Evolutionary conservation across 352 stramenopile genomes (phyloP).

Genomic region (Globisporangium paddicum): DNA sequence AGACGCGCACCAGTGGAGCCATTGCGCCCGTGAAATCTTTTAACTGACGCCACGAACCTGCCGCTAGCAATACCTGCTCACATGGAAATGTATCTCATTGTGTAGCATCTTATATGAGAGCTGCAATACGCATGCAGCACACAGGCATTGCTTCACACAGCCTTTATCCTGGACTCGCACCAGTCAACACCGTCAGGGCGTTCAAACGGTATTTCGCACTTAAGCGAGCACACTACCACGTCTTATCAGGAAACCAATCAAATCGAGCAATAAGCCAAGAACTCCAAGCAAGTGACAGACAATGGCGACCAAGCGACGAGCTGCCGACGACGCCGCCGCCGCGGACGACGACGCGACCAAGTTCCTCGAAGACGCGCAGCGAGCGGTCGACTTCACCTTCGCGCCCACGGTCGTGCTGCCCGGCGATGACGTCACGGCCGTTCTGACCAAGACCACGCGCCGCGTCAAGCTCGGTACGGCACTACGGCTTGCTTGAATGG

Average conservation of each 20-base stretch:
- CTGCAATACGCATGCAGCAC: background rate
- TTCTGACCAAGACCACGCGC: constrained; percentile 67
- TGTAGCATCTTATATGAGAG: background rate
- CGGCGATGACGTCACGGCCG: constrained; percentile 73
- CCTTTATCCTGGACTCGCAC: background rate
- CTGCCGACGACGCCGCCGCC: constrained; percentile 30
- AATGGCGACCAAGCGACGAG: constrained; percentile 32
- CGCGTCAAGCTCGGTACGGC: constrained; percentile 59
- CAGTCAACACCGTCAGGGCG: background rate
- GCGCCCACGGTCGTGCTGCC: constrained; percentile 61
- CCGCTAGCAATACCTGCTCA: background rate
- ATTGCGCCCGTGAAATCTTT: background rate
- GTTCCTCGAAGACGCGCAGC: constrained; percentile 75
- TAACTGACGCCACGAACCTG: background rate
- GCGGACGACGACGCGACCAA: constrained; percentile 19
- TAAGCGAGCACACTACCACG: background rate
- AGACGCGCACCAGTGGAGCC: background rate
- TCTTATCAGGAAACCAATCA: constrained; percentile 13
- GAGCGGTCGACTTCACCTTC: constrained; percentile 78
- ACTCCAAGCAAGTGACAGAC: constrained; percentile 9
- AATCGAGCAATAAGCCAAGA: constrained; percentile 8
- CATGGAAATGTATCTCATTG: background rate
- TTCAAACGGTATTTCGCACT: constrained; percentile 6
- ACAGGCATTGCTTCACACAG: background rate
- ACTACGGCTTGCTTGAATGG: background rate